These are phyloP conservation scores for Plasmodium ovale DNA, from an alignment of 169 alveolate species.

Conservation along the genomic window DNA sequence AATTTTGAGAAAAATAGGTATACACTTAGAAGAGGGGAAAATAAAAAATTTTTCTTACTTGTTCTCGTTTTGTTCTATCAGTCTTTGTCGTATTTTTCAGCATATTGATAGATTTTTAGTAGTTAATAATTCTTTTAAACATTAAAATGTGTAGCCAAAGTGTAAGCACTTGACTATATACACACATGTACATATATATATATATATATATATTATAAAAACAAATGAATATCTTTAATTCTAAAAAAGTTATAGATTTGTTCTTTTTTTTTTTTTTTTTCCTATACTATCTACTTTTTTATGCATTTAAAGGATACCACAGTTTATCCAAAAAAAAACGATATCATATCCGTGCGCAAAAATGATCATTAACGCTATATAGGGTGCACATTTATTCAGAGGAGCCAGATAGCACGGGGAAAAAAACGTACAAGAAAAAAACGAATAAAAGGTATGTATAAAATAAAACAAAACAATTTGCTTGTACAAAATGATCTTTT, in stretches of 20 bases:
- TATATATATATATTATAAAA: slow-evolving; percentile 9
- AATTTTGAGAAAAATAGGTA: slow-evolving; percentile 5
- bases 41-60: slow-evolving; percentile 36
- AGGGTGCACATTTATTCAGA: slow-evolving; percentile 10
- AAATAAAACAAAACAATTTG: slow-evolving; percentile 2
- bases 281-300: slow-evolving; percentile 13
- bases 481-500: slow-evolving; percentile 10
- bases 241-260: background rate
- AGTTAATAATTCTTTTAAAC: slow-evolving; percentile 26
- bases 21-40: background rate
- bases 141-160: background rate
- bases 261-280: slow-evolving; percentile 6
- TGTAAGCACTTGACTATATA: background rate
- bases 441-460: background rate
- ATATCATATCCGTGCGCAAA: slow-evolving; percentile 15
- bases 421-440: background rate
- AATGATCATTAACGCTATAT: no score
- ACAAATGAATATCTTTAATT: slow-evolving; percentile 9
- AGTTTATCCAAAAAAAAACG: background rate
- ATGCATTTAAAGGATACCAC: slow-evolving; percentile 32
- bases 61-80: slow-evolving; percentile 73
- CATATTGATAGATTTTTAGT: slow-evolving; percentile 67
- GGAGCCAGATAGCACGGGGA: background rate
- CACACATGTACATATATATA: background rate
- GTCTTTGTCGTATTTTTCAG: slow-evolving; percentile 64